Conservation (phyloP, 495 filamentous ascomycete species). For the Amphirosellinia nigrospora region DNA sequence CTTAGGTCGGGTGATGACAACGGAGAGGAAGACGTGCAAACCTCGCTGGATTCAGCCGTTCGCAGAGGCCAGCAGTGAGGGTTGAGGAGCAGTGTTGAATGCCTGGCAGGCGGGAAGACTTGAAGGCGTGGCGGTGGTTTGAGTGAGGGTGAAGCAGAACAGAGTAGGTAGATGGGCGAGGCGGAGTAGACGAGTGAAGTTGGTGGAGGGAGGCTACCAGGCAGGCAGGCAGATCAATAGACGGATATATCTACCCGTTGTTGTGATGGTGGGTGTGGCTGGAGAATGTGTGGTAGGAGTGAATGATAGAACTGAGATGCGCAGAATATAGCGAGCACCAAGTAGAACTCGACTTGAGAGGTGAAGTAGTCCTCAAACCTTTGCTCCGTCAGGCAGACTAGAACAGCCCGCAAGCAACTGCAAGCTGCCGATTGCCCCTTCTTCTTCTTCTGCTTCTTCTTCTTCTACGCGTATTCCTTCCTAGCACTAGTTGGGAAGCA, state of each 20-base stretch:
- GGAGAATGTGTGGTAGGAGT: constrained; percentile 18
- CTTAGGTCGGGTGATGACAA: constrained; percentile 32
- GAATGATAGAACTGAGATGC: constrained; percentile 6
- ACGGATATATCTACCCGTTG: background rate
- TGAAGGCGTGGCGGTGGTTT: constrained; percentile 32
- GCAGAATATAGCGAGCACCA: constrained; percentile 28
- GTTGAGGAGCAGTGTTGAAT: constrained; percentile 20
- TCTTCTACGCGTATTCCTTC: constrained; percentile 21
- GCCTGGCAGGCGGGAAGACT: constrained; percentile 20
- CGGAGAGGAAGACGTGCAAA: constrained; percentile 30
- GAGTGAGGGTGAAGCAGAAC: constrained; percentile 3
- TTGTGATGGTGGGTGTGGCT: constrained; percentile 22
- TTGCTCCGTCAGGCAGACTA: constrained; percentile 34
- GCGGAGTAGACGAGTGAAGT: constrained; percentile 30
- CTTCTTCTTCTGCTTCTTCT: constrained; percentile 32
- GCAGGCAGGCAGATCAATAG: background rate
- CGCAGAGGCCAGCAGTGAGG: constrained; percentile 24
- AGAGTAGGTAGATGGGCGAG: constrained; percentile 28
- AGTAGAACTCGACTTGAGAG: constrained; percentile 37
- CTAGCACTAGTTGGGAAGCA: background rate
- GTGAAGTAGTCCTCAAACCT: constrained; percentile 42
- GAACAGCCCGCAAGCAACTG: constrained; percentile 29
- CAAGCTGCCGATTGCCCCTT: constrained; percentile 32
- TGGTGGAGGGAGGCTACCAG: constrained; percentile 22
- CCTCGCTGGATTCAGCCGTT: constrained; percentile 29